Conservation (phyloP, 1,139 yeast species). For the Pneumocystis jirovecii region DNA sequence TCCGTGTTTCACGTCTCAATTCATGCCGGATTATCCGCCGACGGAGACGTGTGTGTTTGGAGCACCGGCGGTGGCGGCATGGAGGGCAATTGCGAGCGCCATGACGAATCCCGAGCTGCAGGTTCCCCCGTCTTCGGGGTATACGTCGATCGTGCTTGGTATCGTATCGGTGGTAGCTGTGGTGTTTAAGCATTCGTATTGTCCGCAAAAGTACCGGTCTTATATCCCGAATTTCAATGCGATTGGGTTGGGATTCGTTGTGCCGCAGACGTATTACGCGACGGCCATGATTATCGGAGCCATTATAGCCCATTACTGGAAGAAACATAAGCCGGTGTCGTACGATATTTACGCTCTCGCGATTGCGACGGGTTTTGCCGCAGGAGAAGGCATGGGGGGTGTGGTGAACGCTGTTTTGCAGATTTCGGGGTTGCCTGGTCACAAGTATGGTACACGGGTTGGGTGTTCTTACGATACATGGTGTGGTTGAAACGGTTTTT, state of each 20-base stretch:
- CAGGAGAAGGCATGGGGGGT: conserved; percentile 12
- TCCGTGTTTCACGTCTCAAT: conserved; percentile 8
- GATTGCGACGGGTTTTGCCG: conserved; percentile 10
- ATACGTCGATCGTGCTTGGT: conserved; percentile 7
- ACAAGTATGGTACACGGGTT: conserved; percentile 1
- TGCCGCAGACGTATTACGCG: conserved; percentile 11
- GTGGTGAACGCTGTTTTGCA: conserved; percentile 9
- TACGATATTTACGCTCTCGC: conserved; percentile 10
- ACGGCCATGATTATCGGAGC: conserved; percentile 11
- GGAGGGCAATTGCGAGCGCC: conserved; percentile 10
- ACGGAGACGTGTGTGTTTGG: conserved; percentile 8
- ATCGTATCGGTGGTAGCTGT: conserved; percentile 4
- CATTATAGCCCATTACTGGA: conserved; percentile 8
- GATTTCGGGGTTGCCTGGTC: conserved; percentile 5
- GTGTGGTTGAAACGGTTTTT: not conserved
- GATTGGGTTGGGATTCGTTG: conserved; percentile 10
- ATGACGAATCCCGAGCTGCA: conserved; percentile 8
- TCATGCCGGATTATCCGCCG: not conserved
- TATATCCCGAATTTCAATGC: conserved; percentile 11
- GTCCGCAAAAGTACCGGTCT: conserved; percentile 4
- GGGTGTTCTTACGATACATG: not conserved
- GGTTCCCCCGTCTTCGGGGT: conserved; percentile 4
- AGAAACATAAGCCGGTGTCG: conserved; percentile 4
- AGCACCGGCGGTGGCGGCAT: conserved; percentile 8
- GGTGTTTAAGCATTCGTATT: conserved; percentile 5